Evolutionary conservation across 805 yeast species (phyloP).

Genomic region (Lachancea fermentati): DNA sequence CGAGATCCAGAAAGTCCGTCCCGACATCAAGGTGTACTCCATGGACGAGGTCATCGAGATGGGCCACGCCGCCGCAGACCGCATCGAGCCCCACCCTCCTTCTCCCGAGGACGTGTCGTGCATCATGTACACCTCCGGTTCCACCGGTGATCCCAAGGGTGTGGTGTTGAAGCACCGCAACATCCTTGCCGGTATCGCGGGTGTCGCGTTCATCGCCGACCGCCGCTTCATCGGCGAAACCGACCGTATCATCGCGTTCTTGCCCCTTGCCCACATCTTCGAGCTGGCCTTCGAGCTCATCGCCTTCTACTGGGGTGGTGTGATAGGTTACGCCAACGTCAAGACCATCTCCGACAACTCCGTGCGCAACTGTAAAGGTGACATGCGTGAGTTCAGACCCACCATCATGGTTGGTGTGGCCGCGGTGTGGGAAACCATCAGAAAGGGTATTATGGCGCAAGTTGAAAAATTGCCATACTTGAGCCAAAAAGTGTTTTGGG

Average conservation of each 20-base stretch:
- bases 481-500: conserved; percentile 83
- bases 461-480: conserved; percentile 58
- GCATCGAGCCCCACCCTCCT: conserved; percentile 40
- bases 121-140: conserved; percentile 68
- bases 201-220: conserved; percentile 61
- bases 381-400: conserved; percentile 80
- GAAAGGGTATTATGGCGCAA: conserved; percentile 84
- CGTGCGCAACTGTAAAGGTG: conserved; percentile 81
- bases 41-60: conserved; percentile 57
- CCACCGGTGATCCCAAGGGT: conserved; percentile 80
- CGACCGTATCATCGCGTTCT: conserved; percentile 79
- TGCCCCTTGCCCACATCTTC: conserved; percentile 95
- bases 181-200: conserved; percentile 81
- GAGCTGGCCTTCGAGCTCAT: conserved; percentile 84
- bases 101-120: conserved; percentile 48
- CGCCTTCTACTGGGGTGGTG: conserved; percentile 82
- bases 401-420: conserved; percentile 98
- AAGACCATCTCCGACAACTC: conserved; percentile 84
- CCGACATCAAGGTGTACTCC: conserved; percentile 65
- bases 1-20: conserved; percentile 59
- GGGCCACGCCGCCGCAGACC: conserved; percentile 50
- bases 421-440: conserved; percentile 94
- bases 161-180: conserved; percentile 59
- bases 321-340: conserved; percentile 85
- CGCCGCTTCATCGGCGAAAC: conserved; percentile 42